Evolutionary conservation across 805 yeast species (phyloP), one percentile per base, ranked within the genome.

Genomic region (Pichia membranifaciens): DNA sequence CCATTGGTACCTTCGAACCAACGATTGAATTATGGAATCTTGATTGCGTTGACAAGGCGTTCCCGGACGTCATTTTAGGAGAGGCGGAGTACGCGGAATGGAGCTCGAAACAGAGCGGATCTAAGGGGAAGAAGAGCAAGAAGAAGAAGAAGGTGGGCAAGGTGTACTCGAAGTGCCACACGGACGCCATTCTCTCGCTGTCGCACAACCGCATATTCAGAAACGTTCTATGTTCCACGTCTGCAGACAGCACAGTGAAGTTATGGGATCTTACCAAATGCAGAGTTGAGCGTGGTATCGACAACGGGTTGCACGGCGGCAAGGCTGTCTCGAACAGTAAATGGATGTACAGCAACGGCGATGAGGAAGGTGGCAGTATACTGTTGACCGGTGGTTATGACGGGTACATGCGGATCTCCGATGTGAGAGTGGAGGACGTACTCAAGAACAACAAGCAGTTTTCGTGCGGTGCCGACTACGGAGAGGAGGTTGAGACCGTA

Each of bases 1-100:
- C 99, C 13, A 73, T 93, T 54, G 98, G 98, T 62, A 87, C 98
- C 2, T 91, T 93, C 64, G 98, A 91, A 58, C 99, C 99, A 36
- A 95, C 86, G 61, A 91, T 93, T 66, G 99, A 93, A 69, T 77
- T 93, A 51, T 93, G 98, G 98, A 89, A 93, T 66, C 72, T 93
- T 59, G 99, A 93, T 64, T 81, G 84, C 53, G 73, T 91, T 32
- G 98, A 93, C 57, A 88, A 88, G 59, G 91, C 96, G 23, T 91
- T 87, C 75, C 99, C 99, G 13, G 96, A 90, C 61, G 76, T 85
- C 55, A 88, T 93, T 52, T 73, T 93, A 51, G 98, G 99, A 44
- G 95, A 86, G 61, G 80, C 81, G 18, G 73, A 68, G 34, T 68
- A 68, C 4, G 60, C 56, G 6, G 61, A 38, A 56, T 62, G 43